phyloP scores from a whole-genome alignment of 352 stramenopile genomes.

The Phytopythium chamaehyphon region DNA sequence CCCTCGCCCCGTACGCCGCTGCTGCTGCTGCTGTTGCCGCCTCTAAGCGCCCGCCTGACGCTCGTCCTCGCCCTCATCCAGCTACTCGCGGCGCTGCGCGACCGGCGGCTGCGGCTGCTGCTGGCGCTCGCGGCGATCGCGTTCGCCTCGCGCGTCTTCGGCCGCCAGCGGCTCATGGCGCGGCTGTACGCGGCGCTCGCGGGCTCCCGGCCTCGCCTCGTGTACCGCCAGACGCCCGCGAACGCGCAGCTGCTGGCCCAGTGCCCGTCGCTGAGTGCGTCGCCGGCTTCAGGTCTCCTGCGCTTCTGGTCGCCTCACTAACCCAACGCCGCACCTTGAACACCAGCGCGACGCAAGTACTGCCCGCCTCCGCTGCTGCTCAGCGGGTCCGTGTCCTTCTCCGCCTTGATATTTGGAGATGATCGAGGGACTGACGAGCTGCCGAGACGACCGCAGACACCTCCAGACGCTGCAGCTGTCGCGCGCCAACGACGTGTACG shows the following conservation, averaged over 20 bases:
- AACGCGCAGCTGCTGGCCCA: conserved; percentile 39
- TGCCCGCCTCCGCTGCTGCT: conserved; percentile 52
- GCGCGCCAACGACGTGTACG: conserved; percentile 20
- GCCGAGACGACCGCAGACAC: conserved; percentile 25
- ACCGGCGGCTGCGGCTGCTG: background rate
- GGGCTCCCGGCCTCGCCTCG: conserved; percentile 31
- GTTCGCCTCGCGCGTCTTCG: background rate
- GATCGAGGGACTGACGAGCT: background rate
- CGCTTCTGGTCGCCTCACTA: too few relatives aligned
- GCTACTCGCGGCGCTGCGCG: background rate
- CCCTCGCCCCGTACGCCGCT: background rate
- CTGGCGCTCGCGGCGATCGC: background rate
- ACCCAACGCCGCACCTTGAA: too few relatives aligned
- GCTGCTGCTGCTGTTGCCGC: background rate
- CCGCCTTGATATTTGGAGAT: background rate
- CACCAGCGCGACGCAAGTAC: conserved; percentile 50
- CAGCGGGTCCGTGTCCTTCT: conserved; percentile 28
- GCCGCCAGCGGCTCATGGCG: conserved; percentile 10
- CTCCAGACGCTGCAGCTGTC: conserved; percentile 53
- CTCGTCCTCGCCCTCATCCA: background rate
- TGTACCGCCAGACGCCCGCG: conserved; percentile 27
- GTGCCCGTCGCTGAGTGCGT: conserved; percentile 50
- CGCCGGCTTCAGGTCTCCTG: too few relatives aligned
- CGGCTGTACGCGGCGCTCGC: conserved; percentile 22
- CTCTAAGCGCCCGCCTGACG: background rate